Base-by-base conservation (phyloP, 2,329 filamentous ascomycete species). In the Fusarium cyanostomum region DNA sequence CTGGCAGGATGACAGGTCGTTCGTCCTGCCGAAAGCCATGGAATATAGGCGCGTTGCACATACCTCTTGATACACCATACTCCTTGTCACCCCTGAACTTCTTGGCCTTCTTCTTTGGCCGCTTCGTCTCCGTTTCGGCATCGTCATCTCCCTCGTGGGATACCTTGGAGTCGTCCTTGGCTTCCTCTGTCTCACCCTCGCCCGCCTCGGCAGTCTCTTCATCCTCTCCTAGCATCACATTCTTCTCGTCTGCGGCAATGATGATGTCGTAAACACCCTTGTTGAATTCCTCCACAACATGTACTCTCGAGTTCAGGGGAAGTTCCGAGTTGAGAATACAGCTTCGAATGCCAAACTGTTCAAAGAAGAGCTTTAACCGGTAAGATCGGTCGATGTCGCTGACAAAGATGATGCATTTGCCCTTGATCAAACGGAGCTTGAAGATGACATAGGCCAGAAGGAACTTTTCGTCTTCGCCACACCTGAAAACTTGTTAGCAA, bases 221-320 rank as follows among this genome's bases (percentile, higher is more conserved):
- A 50, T 89, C 86, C 16, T 87, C 84, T 11, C 91, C 92, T 10
- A 97, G 76, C 10, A 96, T 86, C 73, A 96, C 93, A 65, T 91
- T 90, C 74, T 97, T 90, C 74, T 97, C 94, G 70, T 99, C 95
- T 1, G 92, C 94, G 1, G 95, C 95, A 70, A 99, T 97, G 67
- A 99, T 94, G 62, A 98, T 97, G 71, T 99, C 94, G 82, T 99
- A 99, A 7, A 98, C 89, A 50, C 92, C 92, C 77, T 92, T 91
- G 80, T 98, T 99, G 79, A 99, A 99, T 75, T 98, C 93, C 71
- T 98, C 91, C 3, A 99, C 94, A 2, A 97, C 93, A 74, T 99
- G 94, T 34, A 97, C 88, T 58, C 95, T 85, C 1, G 92, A 95
- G 72, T 97, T 97, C 66, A 98, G 89, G 0, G 95, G 95, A 31